A percentile compares a stretch with the other conserved stretches of the same genome.
These are phyloP conservation scores for Coemansia sp. DNA, from an alignment of 192 early-diverging fungal genomes.

Conservation along the genomic window DNA sequence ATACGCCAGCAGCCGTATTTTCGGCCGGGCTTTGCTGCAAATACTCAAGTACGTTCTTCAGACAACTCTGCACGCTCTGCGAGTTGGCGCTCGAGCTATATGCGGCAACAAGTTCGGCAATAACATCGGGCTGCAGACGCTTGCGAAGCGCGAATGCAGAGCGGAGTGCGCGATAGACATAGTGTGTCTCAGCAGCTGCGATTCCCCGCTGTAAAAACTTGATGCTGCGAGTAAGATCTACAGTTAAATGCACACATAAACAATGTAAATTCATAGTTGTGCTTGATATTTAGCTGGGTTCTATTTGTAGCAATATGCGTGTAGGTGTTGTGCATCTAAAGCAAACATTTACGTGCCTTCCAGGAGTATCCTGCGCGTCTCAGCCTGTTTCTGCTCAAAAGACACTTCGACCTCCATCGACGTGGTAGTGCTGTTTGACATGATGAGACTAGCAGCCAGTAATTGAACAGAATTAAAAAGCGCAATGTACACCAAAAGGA, in stretches of 20 bases:
- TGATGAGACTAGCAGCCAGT: conserved; percentile 10
- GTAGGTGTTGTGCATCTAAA: background rate
- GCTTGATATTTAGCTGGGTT: background rate
- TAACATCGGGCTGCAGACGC: conserved; percentile 65
- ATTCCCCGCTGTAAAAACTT: conserved; percentile 81
- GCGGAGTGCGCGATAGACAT: conserved; percentile 84
- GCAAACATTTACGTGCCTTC: conserved; percentile 34
- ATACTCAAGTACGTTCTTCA: conserved; percentile 10
- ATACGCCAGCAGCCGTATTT: conserved; percentile 22
- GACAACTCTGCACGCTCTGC: conserved; percentile 22
- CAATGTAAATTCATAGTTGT: background rate
- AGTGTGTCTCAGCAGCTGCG: conserved; percentile 80
- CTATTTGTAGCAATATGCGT: background rate
- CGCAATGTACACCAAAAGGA: background rate
- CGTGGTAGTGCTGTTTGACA: conserved; percentile 27
- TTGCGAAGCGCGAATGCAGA: conserved; percentile 77
- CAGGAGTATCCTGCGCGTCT: conserved; percentile 42
- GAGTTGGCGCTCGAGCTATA: conserved; percentile 31
- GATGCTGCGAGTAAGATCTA: conserved; percentile 89
- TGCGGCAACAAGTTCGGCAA: conserved; percentile 61
- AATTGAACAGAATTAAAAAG: background rate
- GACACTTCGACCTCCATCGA: conserved; percentile 51
- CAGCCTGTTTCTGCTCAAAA: conserved; percentile 43
- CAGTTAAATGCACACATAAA: conserved; percentile 4
- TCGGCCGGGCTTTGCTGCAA: conserved; percentile 17